These are phyloP conservation scores for Coemansia biformis DNA, from an alignment of 192 early-diverging fungal genomes.

Conservation along the genomic window DNA sequence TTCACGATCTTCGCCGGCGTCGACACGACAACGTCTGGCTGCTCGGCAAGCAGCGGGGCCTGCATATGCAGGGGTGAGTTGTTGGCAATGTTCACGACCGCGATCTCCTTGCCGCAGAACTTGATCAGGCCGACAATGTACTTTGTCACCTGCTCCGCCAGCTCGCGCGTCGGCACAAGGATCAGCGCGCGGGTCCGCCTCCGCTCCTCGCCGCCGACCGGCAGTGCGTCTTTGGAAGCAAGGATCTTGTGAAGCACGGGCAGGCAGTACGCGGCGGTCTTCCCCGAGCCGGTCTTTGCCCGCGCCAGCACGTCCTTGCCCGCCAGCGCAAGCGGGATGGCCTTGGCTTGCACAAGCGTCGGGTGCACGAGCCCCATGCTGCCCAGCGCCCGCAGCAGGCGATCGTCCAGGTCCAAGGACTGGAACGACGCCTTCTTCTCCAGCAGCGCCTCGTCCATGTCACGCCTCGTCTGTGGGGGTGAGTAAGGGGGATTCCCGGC, in stretches of 20 bases:
- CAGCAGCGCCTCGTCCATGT: conserved; percentile 49
- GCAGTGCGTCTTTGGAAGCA: conserved; percentile 56
- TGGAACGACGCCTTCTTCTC: conserved; percentile 53
- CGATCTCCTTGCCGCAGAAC: conserved; percentile 58
- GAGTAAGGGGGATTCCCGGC: background rate
- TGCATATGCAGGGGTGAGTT: conserved; percentile 31
- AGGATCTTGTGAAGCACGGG: conserved; percentile 92
- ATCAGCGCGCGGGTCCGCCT: conserved; percentile 59
- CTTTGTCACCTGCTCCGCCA: conserved; percentile 86
- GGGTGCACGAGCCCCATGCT: conserved; percentile 78
- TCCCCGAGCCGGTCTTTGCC: conserved; percentile 92
- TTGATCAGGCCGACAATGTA: conserved; percentile 67
- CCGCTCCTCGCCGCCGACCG: conserved; percentile 17
- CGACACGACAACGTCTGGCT: conserved; percentile 81
- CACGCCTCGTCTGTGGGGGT: too few species aligned
- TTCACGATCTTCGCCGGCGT: conserved; percentile 80
- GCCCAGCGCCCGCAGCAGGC: conserved; percentile 80
- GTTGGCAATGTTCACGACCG: conserved; percentile 28
- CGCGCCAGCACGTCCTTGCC: conserved; percentile 92
- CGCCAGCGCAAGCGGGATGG: conserved; percentile 83
- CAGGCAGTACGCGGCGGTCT: conserved; percentile 91
- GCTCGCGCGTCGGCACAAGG: conserved; percentile 91
- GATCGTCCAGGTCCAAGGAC: conserved; percentile 77
- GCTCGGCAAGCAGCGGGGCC: conserved; percentile 72
- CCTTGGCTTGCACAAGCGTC: conserved; percentile 82